Evolutionary conservation across 2,329 filamentous ascomycete species (phyloP), one percentile per base, ranked within the genome.

Genomic region (Elsinoe arachidis): DNA sequence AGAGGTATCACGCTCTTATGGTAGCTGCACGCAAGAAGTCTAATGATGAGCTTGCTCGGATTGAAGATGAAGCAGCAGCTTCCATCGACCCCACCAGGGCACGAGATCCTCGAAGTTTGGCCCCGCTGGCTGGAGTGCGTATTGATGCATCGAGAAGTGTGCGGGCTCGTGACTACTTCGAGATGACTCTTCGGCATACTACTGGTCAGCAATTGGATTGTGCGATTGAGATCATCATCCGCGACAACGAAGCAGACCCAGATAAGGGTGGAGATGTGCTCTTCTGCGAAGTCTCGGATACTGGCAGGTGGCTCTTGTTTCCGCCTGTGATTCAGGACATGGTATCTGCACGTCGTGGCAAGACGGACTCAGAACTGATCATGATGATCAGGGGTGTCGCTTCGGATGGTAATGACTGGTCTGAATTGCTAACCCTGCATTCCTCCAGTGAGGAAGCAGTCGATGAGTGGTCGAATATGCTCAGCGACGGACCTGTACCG

Each of bases 201-300:
- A 96, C 83, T 66, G 91, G 92, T 1, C 92, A 97, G 69, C 80
- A 90, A 60, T 79, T 99, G 44, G 89, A 90, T 65, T 96, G 93
- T 68, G 87, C 88, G 64, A 83, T 96, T 14, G 93, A 99, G 69
- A 70, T 99, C 30, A 79, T 97, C 12, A 81, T 92, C 62, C 83
- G 93, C 67, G 92, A 97, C 67, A 89, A 89, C 64, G 78, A 83
- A 21, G 77, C 80, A n/a, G 80, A 82, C 51, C 78, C 80, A 35
- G 80, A 81, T 2, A 81, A 86, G 61, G 76, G 81, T 51, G 90
- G 92, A 5, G 93, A 99, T 69, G 70, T 99, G n/a, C 80, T 99
- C 19, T 86, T 99, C 58, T 91, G 92, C 63, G 91, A 97, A 70
- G 83, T 90, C n/a, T 90, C 90, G 44, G 80, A 82, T 55, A 79